Evolutionary conservation across 2,329 filamentous ascomycete species (phyloP).

Genomic region (Fusarium sp.): DNA sequence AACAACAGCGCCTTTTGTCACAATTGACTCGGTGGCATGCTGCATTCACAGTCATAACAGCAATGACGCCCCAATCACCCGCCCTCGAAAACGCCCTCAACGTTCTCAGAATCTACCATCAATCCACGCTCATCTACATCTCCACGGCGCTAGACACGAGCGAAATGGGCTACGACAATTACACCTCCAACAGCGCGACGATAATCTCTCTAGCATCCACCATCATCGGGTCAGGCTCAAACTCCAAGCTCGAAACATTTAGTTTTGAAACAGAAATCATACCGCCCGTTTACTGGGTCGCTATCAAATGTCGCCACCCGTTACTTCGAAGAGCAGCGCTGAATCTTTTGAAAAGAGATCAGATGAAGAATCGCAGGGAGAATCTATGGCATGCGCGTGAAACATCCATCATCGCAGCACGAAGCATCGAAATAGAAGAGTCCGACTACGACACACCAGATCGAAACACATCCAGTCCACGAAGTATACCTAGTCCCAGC

Average conservation of each 20-base stretch:
- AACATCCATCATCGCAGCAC: slow-evolving; percentile 49
- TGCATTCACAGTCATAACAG: slow-evolving; percentile 47
- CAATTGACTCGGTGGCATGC: slow-evolving; percentile 47
- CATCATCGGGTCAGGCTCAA: slow-evolving; percentile 38
- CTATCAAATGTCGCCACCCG: slow-evolving; percentile 55
- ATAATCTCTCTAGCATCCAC: slow-evolving; percentile 52
- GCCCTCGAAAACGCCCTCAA: slow-evolving; percentile 34
- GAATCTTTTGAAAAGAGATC: slow-evolving; percentile 48
- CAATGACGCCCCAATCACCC: slow-evolving; percentile 38
- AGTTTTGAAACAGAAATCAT: slow-evolving; percentile 58
- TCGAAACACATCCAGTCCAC: neutral
- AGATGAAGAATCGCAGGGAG: slow-evolving; percentile 51
- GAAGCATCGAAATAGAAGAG: slow-evolving; percentile 54
- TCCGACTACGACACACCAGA: neutral
- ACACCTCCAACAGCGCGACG: slow-evolving; percentile 51
- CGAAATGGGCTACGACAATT: slow-evolving; percentile 52
- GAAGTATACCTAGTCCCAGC: neutral
- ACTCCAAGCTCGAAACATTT: slow-evolving; percentile 45
- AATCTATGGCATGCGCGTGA: slow-evolving; percentile 54
- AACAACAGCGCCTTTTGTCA: slow-evolving; percentile 51
- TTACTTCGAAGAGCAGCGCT: slow-evolving; percentile 54
- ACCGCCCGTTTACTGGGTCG: slow-evolving; percentile 56
- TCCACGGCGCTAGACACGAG: slow-evolving; percentile 45
- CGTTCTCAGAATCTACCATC: slow-evolving; percentile 53
- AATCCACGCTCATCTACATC: slow-evolving; percentile 51